A percentile compares a stretch with the other conserved stretches of the same genome.
These are phyloP conservation scores for Puccinia hordei DNA, from an alignment of 1,284 basidiomycete species.

Conservation along the genomic window DNA sequence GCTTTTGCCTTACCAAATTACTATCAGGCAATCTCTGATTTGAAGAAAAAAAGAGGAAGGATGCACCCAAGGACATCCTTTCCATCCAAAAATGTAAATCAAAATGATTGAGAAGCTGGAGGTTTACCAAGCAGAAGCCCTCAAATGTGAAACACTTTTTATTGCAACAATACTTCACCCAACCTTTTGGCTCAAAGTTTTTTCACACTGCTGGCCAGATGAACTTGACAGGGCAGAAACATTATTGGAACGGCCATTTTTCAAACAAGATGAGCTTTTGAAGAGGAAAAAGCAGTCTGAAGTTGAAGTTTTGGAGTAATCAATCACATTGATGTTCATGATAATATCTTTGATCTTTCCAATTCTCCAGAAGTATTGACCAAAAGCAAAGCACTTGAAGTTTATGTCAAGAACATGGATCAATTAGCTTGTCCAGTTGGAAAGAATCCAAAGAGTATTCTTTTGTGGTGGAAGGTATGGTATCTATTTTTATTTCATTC, in stretches of 20 bases:
- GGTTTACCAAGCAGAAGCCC: not conserved
- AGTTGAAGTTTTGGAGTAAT: not conserved
- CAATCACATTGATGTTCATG: not conserved
- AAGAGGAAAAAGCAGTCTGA: not conserved
- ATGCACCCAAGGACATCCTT: not conserved
- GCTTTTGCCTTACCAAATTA: not conserved
- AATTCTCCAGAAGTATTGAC: not conserved
- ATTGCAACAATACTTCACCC: constrained; percentile 20
- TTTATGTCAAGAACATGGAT: constrained; percentile 15
- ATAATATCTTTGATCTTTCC: not conserved
- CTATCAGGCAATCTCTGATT: not conserved
- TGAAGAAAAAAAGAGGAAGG: constrained; percentile 4
- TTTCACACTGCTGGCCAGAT: constrained; percentile 16
- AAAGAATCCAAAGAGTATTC: not conserved
- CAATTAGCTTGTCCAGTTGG: not conserved
- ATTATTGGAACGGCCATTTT: not conserved
- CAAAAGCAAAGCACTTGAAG: not conserved
- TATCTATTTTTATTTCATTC: not conserved
- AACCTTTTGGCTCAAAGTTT: not conserved
- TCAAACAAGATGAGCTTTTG: not conserved
- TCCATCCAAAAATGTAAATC: not conserved
- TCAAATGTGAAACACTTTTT: not conserved
- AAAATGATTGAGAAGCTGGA: constrained; percentile 8
- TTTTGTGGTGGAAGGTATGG: constrained; percentile 3
- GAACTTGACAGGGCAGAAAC: not conserved